Percentiles rank a stretch among this genome's conserved stretches.
Evolutionary conservation across 106 monocot species (phyloP).

Genomic region (Dendrobium catenatum): DNA sequence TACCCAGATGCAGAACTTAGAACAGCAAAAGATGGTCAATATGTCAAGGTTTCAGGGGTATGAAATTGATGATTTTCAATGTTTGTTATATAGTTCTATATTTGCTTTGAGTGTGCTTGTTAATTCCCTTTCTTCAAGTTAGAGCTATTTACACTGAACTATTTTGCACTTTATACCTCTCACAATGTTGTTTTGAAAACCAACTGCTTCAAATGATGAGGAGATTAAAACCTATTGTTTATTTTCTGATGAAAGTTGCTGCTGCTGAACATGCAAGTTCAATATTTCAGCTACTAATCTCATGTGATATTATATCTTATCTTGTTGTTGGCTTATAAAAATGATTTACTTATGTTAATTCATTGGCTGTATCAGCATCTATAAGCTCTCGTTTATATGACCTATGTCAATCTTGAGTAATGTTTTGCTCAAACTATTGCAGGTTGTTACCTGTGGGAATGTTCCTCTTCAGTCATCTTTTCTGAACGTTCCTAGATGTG

Average conservation of each 20-base stretch:
- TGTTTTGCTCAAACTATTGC: slow-evolving; percentile 7
- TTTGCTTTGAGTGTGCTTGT: background rate
- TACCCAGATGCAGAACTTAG: slow-evolving; percentile 36
- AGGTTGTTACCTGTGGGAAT: slow-evolving; percentile 41
- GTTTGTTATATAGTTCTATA: background rate
- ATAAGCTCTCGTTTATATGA: background rate
- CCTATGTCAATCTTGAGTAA: background rate
- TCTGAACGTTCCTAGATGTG: slow-evolving; percentile 42
- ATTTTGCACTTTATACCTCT: background rate
- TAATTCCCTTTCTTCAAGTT: slow-evolving; percentile 1
- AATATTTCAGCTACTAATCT: background rate
- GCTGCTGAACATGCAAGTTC: background rate
- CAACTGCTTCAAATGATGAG: background rate
- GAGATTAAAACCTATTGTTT: background rate
- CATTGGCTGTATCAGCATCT: background rate
- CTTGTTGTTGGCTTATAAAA: background rate
- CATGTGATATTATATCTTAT: background rate
- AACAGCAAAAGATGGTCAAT: slow-evolving; percentile 43
- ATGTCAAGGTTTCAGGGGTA: slow-evolving; percentile 44
- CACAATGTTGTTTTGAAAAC: background rate
- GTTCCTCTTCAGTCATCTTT: slow-evolving; percentile 33
- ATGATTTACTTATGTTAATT: background rate
- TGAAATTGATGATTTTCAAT: background rate
- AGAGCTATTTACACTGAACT: background rate
- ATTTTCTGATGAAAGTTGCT: background rate